phyloP scores from a whole-genome alignment of 2,329 filamentous ascomycete species.

The Colletotrichum tropicicola region DNA sequence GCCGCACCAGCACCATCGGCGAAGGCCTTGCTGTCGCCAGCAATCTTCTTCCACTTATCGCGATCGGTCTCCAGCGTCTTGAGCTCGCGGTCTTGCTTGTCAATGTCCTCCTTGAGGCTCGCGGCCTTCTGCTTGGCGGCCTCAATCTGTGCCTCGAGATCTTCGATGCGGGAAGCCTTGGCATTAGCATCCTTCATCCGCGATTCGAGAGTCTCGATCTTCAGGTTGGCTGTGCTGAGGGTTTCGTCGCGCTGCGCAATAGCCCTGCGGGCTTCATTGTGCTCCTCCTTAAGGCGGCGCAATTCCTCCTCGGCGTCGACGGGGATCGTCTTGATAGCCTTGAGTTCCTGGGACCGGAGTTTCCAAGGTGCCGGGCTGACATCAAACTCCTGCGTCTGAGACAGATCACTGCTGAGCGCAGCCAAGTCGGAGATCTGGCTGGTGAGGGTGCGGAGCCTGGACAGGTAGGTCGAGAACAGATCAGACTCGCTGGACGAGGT shows the following conservation, averaged over 20 bases:
- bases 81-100: constrained; percentile 74
- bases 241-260: constrained; percentile 81
- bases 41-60: constrained; percentile 77
- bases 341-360: constrained; percentile 81
- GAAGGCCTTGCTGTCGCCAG: constrained; percentile 67
- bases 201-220: constrained; percentile 91
- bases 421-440: constrained; percentile 75
- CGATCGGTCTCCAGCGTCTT: constrained; percentile 71
- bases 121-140: constrained; percentile 58
- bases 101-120: constrained; percentile 69
- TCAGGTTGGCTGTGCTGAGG: constrained; percentile 86
- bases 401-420: constrained; percentile 74
- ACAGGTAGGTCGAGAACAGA: constrained; percentile 73
- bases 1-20: constrained; percentile 58
- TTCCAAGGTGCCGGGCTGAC: constrained; percentile 82
- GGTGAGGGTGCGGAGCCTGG: constrained; percentile 72
- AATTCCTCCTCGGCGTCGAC: constrained; percentile 89
- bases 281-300: constrained; percentile 79
- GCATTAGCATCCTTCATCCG: constrained; percentile 85
- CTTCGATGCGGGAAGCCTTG: constrained; percentile 75
- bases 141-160: constrained; percentile 69
- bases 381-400: constrained; percentile 83
- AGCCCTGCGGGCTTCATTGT: constrained; percentile 78
- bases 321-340: constrained; percentile 81
- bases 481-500: constrained; percentile 70